These are phyloP conservation scores for Globisporangium paroecandrum DNA, from an alignment of 352 stramenopile genomes.

Conservation along the genomic window DNA sequence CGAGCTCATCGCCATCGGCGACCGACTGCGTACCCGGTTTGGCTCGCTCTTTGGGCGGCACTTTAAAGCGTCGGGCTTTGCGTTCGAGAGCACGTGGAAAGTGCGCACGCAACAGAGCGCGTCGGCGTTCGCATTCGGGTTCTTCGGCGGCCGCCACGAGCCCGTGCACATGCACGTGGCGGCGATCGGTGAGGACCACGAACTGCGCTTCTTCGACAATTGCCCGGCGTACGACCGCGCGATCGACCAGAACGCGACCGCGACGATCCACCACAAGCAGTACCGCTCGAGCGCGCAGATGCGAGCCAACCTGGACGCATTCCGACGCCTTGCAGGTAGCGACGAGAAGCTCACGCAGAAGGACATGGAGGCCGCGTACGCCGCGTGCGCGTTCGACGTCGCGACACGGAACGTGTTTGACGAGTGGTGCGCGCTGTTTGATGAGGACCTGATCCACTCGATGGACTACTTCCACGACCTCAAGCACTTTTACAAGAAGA, in stretches of 20 bases:
- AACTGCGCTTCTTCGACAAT: slow-evolving; percentile 84
- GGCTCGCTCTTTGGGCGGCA: slow-evolving; percentile 19
- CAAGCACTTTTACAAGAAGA: slow-evolving; percentile 86
- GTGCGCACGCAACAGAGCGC: slow-evolving; percentile 74
- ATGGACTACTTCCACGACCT: slow-evolving; percentile 88
- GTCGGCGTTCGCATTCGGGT: slow-evolving; percentile 67
- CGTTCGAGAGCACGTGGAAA: slow-evolving; percentile 83
- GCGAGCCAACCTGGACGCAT: slow-evolving; percentile 43
- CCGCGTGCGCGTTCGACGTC: slow-evolving; percentile 78
- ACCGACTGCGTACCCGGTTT: slow-evolving; percentile 49
- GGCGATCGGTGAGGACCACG: slow-evolving; percentile 49
- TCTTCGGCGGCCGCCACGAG: slow-evolving; percentile 55
- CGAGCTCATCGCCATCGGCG: slow-evolving; percentile 60
- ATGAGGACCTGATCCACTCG: slow-evolving; percentile 58
- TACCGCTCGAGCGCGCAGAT: slow-evolving; percentile 57
- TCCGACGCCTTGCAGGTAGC: slow-evolving; percentile 25
- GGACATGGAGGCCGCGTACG: slow-evolving; percentile 78
- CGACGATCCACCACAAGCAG: slow-evolving; percentile 46
- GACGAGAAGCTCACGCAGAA: slow-evolving; percentile 30
- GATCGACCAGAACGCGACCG: slow-evolving; percentile 63
- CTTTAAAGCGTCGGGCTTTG: slow-evolving; percentile 38
- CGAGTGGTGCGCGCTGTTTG: slow-evolving; percentile 70
- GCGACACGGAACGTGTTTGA: slow-evolving; percentile 38
- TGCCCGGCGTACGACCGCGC: slow-evolving; percentile 53
- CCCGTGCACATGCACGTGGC: slow-evolving; percentile 52